Evolutionary conservation across 1,139 yeast species (phyloP).

Genomic region (Taiozyma onychis): DNA sequence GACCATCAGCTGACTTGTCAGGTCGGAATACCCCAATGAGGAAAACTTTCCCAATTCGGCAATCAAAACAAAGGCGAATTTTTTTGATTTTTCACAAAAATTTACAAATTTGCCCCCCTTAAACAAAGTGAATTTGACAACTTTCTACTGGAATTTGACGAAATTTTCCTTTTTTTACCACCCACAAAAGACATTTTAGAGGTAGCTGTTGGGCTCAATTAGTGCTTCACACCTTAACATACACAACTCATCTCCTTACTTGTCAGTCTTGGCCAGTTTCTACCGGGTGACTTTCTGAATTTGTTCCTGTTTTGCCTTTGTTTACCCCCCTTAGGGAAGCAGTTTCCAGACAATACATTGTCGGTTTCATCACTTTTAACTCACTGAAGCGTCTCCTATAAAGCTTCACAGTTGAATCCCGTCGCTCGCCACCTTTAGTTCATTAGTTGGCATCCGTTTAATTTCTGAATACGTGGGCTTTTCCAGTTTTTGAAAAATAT

Average conservation of each 20-base stretch:
- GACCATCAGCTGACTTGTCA: not conserved
- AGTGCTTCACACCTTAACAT: not conserved
- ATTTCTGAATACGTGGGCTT: not conserved
- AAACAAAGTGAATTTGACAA: not conserved
- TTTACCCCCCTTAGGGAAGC: not conserved
- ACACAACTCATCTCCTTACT: not conserved
- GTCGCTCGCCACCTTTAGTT: not conserved
- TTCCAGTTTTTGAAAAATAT: not conserved
- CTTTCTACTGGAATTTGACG: not conserved
- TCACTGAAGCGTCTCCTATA: not conserved
- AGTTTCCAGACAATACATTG: not conserved
- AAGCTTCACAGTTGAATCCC: not conserved
- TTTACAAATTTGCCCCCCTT: not conserved
- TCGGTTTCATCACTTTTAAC: not conserved
- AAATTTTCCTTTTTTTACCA: not conserved
- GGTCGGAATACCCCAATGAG: not conserved
- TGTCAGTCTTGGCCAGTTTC: not conserved
- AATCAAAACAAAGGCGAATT: not conserved
- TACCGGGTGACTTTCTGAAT: not conserved
- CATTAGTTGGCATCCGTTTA: not conserved
- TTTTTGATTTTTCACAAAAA: not conserved
- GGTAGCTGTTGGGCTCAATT: not conserved
- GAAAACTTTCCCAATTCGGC: not conserved
- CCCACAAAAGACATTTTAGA: not conserved
- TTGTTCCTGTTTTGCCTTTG: not conserved